Evolutionary conservation across 2,329 filamentous ascomycete genomes (phyloP).

Genomic region (Curvularia lunata): DNA sequence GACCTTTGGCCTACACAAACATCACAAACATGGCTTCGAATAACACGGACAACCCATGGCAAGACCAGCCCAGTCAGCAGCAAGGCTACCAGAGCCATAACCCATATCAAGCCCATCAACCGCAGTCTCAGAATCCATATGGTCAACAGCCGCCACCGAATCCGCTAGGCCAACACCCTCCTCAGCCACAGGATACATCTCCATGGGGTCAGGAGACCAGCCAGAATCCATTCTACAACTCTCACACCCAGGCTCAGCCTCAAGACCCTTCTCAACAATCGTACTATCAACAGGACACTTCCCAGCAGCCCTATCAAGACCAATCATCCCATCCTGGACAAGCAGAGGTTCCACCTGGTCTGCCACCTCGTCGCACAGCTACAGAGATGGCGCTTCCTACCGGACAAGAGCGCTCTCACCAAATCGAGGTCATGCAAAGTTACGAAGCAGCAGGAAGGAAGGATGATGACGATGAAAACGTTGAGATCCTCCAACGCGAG

Average conservation of each 20-base stretch:
- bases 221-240: constrained; percentile 15
- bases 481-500: constrained; percentile 51
- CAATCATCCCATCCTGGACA: constrained; percentile 11
- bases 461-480: constrained; percentile 51
- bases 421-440: constrained; percentile 53
- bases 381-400: constrained; percentile 51
- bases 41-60: constrained; percentile 33
- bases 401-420: constrained; percentile 51
- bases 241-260: constrained; percentile 11
- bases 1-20: neutral
- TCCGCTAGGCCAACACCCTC: constrained; percentile 13
- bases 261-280: constrained; percentile 16
- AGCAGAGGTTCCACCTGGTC: constrained; percentile 29
- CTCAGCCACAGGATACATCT: constrained; percentile 17
- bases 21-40: constrained; percentile 25
- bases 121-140: constrained; percentile 19
- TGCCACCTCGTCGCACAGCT: constrained; percentile 38
- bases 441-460: constrained; percentile 44
- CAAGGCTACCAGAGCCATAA: constrained; percentile 29
- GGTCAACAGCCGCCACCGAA: constrained; percentile 14
- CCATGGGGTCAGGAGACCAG: constrained; percentile 20
- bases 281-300: constrained; percentile 10
- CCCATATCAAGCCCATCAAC: constrained; percentile 33
- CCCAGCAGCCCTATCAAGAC: constrained; percentile 13
- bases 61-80: constrained; percentile 29